Base-by-base conservation (phyloP, 768 basidiomycete genomes). In the Lactarius quietus region DNA sequence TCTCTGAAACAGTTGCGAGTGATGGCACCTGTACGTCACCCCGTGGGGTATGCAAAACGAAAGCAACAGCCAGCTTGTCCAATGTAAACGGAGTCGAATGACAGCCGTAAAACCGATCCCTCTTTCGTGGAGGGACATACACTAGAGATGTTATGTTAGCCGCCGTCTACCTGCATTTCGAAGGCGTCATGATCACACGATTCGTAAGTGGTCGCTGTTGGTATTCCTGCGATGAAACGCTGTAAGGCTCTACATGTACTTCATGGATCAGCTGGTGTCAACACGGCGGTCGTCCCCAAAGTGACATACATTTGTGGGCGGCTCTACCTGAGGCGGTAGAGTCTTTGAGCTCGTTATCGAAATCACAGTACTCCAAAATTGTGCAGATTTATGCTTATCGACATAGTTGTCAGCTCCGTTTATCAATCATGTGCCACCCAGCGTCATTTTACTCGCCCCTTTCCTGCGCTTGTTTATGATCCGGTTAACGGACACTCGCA, bases 401-500 rank as follows among this genome's bases (percentile, higher is more conserved):
- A 52, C 36, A 28, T 17, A 1, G 15, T 38, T 36, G 54, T 45
- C 15, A 33, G 33, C 15, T 28, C 38, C 55, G 54, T 48, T 51
- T 51, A 15, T 26, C 14, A 23, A 58, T 18, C 18, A 38, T 33
- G 20, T 14, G 39, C n/a, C 23, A 35, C 20, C 23, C 26, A n/a
- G 36, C 23, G 33, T 23, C 45, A 39, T 14, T 17, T 53, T 36
- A 43, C 53, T 26, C 55, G n/a, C 41, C 4, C 33, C 43, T 36
- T 38, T 33, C 23, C 33, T 33, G 20, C 18, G n/a, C 5, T 74
- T 76, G 65, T 71, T 79, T 7, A 73, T 73, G 20, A 73, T 73
- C 74, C 0, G 76, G 78, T 6, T 73, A 75, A 64, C 66, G 63
- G 9, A 71, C 77, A 28, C 66, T 75, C 33, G 72, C 75, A 14